Evolutionary conservation across 225 moss, liverwort and hornwort genomes (phyloP).

Genomic region (Straminergon stramineum): DNA sequence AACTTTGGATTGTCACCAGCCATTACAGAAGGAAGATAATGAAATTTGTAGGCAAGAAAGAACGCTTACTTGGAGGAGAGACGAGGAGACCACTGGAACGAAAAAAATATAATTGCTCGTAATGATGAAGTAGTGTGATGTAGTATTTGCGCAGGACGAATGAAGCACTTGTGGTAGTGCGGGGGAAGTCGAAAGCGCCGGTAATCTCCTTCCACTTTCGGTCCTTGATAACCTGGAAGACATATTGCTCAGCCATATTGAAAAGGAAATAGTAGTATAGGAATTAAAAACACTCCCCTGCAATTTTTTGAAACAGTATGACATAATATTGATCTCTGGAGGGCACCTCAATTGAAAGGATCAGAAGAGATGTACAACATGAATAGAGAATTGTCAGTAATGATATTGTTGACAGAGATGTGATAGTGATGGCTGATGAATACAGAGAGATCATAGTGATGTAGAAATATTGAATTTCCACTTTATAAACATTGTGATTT

Average conservation of each 20-base stretch:
- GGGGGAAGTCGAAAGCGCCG: slow-evolving; percentile 66
- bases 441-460: neutral
- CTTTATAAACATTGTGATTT: neutral
- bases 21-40: neutral
- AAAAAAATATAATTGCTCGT: slow-evolving; percentile 70
- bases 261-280: neutral
- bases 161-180: slow-evolving; percentile 86
- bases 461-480: neutral
- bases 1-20: neutral
- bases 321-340: neutral
- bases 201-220: slow-evolving; percentile 96
- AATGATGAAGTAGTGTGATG: slow-evolving; percentile 57
- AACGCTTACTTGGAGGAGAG: slow-evolving; percentile 43
- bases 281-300: neutral
- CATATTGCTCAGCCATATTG: neutral
- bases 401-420: neutral
- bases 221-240: slow-evolving; percentile 70
- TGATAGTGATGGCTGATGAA: neutral
- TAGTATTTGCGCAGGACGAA: slow-evolving; percentile 80
- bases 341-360: neutral
- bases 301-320: neutral
- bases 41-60: neutral
- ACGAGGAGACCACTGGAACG: slow-evolving; percentile 40
- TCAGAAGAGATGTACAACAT: neutral
- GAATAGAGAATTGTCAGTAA: neutral